Base-by-base conservation (phyloP, 208 protist genomes). In the Trypanosoma mega region DNA sequence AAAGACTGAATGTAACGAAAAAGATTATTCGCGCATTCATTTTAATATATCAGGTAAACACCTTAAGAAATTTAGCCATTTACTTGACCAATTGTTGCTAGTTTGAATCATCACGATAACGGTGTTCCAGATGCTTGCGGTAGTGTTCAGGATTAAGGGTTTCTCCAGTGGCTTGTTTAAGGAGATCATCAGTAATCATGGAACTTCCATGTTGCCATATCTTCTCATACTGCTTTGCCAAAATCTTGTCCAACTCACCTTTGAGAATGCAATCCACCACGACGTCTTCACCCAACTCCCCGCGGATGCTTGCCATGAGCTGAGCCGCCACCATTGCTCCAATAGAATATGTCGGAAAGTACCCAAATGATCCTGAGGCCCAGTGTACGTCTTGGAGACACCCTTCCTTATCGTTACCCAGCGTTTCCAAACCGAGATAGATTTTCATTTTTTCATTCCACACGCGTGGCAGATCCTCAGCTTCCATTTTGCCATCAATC, bases 371-470 rank as follows among this genome's bases (percentile, higher is more conserved):
- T 11, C 87, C 84, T 21, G 55, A 49, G 14, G 74, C 67, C 92
- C 92, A 97, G 66, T 97, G 92, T 18, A 96, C 71, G 57, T 97
- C 92, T 66, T 97, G 89, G 31, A 94, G 61, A 61, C 84, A 91
- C 23, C 92, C 90, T 1, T 86, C 16, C 30, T 84, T 65, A 50
- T 90, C 78, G 49, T 87, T 80, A 16, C 80, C 85, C 18, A 72
- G 41, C n/a, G 88, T 87, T 3, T 85, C 72, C n/a, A 95, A 53
- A 24, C 85, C 88, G 4, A 96, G 62, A 64, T 94, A 94, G 37
- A 66, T 65, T 67, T 93, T 76, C 83, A 96, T 93, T 73, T 93
- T 93, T 23, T 72, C 73, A 50, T 89, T 88, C 88, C 89, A 95
- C 48, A 85, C 78, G 7, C 57, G 57, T 20, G 90, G 88, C 36